Evolutionary conservation across 495 filamentous ascomycete species (phyloP).

Genomic region (Aspergillus biplanus): DNA sequence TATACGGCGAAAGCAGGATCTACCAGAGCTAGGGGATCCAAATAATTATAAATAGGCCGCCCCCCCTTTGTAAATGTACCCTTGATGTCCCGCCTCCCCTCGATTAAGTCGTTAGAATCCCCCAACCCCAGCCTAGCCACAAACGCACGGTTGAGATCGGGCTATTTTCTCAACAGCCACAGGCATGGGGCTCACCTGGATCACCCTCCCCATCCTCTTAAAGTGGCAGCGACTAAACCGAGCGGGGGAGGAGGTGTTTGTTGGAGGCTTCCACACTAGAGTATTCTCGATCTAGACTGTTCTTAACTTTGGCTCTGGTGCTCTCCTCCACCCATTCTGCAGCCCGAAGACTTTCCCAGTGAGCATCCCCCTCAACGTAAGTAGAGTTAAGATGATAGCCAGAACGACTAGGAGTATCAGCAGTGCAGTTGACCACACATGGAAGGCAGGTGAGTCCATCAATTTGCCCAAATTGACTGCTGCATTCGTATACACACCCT

Average conservation of each 20-base stretch:
- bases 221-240: background rate
- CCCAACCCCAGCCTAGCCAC: no score
- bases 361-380: slow-evolving; percentile 33
- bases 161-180: no score
- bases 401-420: slow-evolving; percentile 28
- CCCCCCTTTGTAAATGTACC: no score
- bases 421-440: slow-evolving; percentile 35
- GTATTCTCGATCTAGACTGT: background rate
- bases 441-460: slow-evolving; percentile 35
- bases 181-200: no score
- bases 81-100: no score
- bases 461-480: slow-evolving; percentile 34
- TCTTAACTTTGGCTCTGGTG: background rate
- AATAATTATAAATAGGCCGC: no score
- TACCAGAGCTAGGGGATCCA: no score
- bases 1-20: no score
- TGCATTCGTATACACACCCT: slow-evolving; percentile 39
- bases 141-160: no score
- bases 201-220: background rate
- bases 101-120: no score
- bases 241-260: no score
- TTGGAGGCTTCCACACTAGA: no score
- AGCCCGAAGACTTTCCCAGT: slow-evolving; percentile 32
- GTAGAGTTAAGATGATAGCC: slow-evolving; percentile 25
- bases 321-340: slow-evolving; percentile 28